These are phyloP conservation scores for Triticum urartu DNA, from an alignment of 176 grass and related monocot genomes.

Conservation along the genomic window DNA sequence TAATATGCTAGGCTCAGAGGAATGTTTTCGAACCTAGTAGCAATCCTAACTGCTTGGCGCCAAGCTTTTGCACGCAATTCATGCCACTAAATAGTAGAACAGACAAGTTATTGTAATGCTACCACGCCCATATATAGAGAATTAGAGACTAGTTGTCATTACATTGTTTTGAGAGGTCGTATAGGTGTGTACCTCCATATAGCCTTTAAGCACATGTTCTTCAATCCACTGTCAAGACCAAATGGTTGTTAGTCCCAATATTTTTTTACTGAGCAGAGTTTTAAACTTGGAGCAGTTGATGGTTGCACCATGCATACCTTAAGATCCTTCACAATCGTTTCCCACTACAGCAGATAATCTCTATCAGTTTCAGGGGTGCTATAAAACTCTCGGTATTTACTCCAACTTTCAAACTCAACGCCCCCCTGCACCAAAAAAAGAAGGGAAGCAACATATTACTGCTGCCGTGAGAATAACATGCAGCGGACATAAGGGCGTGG, in stretches of 20 bases:
- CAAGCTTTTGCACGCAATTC: neutral
- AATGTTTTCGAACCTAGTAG: neutral
- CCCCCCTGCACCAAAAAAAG: neutral
- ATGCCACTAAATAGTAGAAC: neutral
- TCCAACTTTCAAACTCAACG: neutral
- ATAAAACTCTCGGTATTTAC: neutral
- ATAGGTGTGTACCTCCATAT: neutral
- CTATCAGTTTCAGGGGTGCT: neutral
- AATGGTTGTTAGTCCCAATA: neutral
- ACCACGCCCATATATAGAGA: neutral
- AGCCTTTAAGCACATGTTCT: neutral
- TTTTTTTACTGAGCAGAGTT: neutral
- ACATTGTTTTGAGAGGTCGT: neutral
- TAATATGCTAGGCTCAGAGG: neutral
- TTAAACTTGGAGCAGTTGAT: neutral
- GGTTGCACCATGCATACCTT: neutral
- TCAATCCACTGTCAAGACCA: constrained; percentile 5
- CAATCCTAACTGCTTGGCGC: neutral
- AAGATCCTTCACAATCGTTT: neutral
- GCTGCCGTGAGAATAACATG: neutral
- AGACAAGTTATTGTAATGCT: neutral
- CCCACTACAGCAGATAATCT: constrained; percentile 11
- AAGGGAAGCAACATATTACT: neutral
- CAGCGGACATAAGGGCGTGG: neutral
- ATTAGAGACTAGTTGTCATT: neutral